Percentiles rank a stretch among this genome's conserved stretches.
These are phyloP conservation scores for Cyberlindnera euphorbiiphila DNA, from an alignment of 805 yeast species.

Conservation along the genomic window DNA sequence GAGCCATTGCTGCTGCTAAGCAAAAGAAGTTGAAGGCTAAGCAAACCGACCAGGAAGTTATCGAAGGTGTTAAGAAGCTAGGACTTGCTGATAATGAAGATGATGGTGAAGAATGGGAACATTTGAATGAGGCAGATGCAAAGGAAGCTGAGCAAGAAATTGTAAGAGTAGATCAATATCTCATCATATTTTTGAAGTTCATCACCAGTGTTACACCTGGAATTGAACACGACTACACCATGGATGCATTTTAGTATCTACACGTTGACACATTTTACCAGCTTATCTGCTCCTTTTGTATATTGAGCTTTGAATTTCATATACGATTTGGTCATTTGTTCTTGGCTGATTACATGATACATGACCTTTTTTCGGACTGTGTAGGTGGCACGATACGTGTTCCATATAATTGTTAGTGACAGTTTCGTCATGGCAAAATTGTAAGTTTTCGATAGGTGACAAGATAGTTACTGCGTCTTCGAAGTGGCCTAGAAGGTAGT, in stretches of 20 bases:
- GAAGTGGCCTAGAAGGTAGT: too few species aligned
- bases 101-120: constrained; percentile 60
- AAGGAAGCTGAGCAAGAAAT: constrained; percentile 37
- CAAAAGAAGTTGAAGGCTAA: constrained; percentile 27
- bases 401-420: too few species aligned
- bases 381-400: too few species aligned
- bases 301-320: too few species aligned
- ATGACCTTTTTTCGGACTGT: too few species aligned
- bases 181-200: constrained; percentile 85
- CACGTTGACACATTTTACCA: too few species aligned
- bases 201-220: constrained; percentile 98
- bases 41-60: constrained; percentile 22
- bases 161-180: constrained; percentile 85
- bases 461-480: too few species aligned
- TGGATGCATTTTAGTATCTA: constrained; percentile 75
- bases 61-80: constrained; percentile 42
- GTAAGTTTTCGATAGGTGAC: too few species aligned
- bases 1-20: constrained; percentile 53
- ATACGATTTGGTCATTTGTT: too few species aligned
- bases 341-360: too few species aligned
- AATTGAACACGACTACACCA: constrained; percentile 96
- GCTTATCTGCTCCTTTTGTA: too few species aligned
- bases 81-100: constrained; percentile 40
- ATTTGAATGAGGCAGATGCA: constrained; percentile 34
- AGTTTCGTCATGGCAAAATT: too few species aligned